Percentiles rank a stretch among this genome's conserved stretches.
Evolutionary conservation across 2,329 filamentous ascomycete genomes (phyloP).

Genomic region (Trichoderma sp.): DNA sequence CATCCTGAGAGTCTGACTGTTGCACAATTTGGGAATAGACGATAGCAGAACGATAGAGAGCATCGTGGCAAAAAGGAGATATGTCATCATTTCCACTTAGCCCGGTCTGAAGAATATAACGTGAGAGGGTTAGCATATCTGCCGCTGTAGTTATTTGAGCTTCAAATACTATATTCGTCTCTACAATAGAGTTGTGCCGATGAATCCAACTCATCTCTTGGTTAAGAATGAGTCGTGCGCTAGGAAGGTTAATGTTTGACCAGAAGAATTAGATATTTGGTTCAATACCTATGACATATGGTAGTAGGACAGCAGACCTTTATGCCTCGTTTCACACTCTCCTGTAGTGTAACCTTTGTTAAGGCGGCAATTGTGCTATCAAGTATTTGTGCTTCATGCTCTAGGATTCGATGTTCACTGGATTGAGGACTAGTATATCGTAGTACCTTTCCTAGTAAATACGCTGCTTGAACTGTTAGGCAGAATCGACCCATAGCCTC

Average conservation of each 20-base stretch:
- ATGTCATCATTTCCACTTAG: conserved; percentile 3
- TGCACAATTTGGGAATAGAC: background rate
- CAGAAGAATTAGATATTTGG: background rate
- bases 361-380: background rate
- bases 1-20: background rate
- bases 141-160: background rate
- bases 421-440: background rate
- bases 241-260: background rate
- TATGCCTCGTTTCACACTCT: background rate
- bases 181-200: background rate
- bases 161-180: background rate
- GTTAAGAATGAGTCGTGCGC: conserved; percentile 1
- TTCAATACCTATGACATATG: background rate
- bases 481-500: conserved; percentile 3
- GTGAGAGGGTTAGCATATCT: background rate
- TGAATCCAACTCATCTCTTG: background rate
- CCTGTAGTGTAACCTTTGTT: conserved; percentile 3
- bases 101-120: background rate
- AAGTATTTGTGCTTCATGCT: background rate
- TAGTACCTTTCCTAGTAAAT: background rate
- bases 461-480: conserved; percentile 4
- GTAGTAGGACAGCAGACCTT: background rate
- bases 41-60: background rate
- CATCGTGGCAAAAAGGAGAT: background rate
- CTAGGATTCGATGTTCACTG: background rate